Evolutionary conservation across 2,329 filamentous ascomycete species (phyloP), one percentile per base, ranked within the genome.

Genomic region (Cordyceps fumosorosea): DNA sequence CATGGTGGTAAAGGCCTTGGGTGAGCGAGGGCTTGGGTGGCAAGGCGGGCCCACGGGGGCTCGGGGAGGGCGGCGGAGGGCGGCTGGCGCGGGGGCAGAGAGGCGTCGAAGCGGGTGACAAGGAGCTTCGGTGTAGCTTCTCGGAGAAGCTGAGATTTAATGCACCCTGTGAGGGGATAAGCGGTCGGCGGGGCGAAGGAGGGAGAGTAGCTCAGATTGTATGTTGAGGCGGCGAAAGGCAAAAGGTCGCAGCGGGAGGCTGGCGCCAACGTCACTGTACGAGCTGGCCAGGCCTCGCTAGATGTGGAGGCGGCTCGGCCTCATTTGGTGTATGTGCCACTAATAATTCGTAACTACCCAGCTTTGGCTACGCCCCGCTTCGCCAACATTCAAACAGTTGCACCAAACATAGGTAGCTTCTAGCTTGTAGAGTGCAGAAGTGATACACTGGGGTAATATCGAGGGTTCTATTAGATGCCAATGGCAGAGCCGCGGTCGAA

Each of bases 1-100:
- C 82, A 85, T 85, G 68, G 63, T 74, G 71, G 67, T 65, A 42
- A 22, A 48, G 42, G 50, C 37, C 29, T 32, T 4, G 8, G 29
- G 29, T 32, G 29, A 32, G 29, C 10, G 37, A 16, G 12, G 37
- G 37, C 37, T 40, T 44, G 26, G 42, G 37, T 20, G 22, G 37
- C n/a, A n/a, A 20, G 50, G 56, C 22, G 37, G 32, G 56, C 44
- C n/a, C 45, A 40, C 42, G n/a, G 54, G 42, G 32, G 54, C 42
- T 59, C 32, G 56, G 47, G 26, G 37, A 53, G 34, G 48, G 37
- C 34, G 48, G 48, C 48, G 37, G 57, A 59, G 56, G 55, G 7
- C 26, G 57, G 48, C 48, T 24, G 24, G 48, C n/a, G 24, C 26
- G 57, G 48, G n/a, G 29, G 29, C 8, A 29, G 8, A 48, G 10